Base-by-base conservation (phyloP, 495 filamentous ascomycete genomes). In the Aspergillus affinis region DNA sequence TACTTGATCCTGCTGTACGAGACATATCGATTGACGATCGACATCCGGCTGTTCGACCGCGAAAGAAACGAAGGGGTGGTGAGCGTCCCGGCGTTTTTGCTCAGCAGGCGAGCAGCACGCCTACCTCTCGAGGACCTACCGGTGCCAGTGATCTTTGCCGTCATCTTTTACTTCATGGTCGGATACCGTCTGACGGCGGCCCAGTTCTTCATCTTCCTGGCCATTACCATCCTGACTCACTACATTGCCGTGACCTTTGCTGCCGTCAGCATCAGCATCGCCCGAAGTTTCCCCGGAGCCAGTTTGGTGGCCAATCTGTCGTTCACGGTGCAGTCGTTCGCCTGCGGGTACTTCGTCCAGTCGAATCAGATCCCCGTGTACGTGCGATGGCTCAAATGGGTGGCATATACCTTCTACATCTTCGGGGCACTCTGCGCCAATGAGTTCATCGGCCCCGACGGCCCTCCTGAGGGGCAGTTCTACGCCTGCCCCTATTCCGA, bases 131-230 rank as follows among this genome's bases (percentile, higher is more conserved):
- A 92, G 65, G 89, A 92, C 68, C 54, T 91, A 19, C 83, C 84
- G 6, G 86, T 89, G 6, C 88, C 88, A 0, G 72, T 91, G 21
- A 62, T 90, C 5, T 92, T 86, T 56, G 82, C 81, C 23, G 67
- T 84, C 51, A 88, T 90, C 6, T 89, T 80, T 67, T 92, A 92
- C 67, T 90, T 89, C 68, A 90, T 91, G 86, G 83, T 83, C 41
- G 89, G 88, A 44, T 90, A 90, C 65, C 81, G 87, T 36, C 68
- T 77, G 2, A 75, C 84, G 15, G 82, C 78, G 3, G 66, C 55
- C 1, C 83, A 87, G 48, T 91, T 89, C 66, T 86, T 92, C 57
- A 84, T 81, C 6, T 92, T 90, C 69, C 86, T 91, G 57, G 68
- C 77, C 6, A 68, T 91, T 29, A 75, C 82, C 0, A 61, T 92